Evolutionary conservation across 2,329 filamentous ascomycete genomes (phyloP).

Genomic region (Ophiostoma sp.): DNA sequence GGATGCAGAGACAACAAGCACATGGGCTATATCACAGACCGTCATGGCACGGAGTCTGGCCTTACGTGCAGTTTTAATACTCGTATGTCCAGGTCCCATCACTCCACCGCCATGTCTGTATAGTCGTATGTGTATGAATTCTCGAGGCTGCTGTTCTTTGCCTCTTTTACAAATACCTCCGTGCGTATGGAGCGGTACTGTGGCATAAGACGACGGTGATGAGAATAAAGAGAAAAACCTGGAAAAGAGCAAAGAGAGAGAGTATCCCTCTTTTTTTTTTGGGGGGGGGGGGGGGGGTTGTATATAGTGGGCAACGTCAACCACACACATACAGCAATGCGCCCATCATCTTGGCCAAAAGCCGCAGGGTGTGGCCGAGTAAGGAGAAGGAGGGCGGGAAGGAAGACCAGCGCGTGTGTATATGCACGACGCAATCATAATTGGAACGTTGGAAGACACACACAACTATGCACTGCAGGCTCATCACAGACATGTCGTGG

Average conservation of each 20-base stretch:
- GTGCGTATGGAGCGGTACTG: too few species aligned
- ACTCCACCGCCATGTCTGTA: too few species aligned
- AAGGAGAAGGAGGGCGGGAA: not conserved
- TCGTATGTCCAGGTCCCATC: not conserved
- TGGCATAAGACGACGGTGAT: too few species aligned
- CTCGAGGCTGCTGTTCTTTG: too few species aligned
- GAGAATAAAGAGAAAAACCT: too few species aligned
- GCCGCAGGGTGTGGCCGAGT: not conserved
- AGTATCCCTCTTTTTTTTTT: too few species aligned
- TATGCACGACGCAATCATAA: too few species aligned
- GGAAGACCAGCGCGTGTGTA: not conserved
- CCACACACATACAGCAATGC: not conserved
- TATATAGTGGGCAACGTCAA: not conserved
- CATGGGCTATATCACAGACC: not conserved
- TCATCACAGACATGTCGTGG: not conserved
- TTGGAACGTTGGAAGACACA: too few species aligned
- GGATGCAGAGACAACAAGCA: not conserved
- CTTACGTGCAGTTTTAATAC: not conserved
- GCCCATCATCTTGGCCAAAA: not conserved
- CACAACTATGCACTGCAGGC: not conserved
- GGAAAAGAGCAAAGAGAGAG: too few species aligned
- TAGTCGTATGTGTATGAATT: too few species aligned
- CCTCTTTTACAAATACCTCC: too few species aligned
- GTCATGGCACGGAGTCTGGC: not conserved
- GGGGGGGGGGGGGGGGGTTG: too few species aligned